A percentile compares a stretch with the other conserved stretches of the same genome.
Conservation (phyloP, 2,329 filamentous ascomycete genomes). For the Thermoascus crustaceus region DNA sequence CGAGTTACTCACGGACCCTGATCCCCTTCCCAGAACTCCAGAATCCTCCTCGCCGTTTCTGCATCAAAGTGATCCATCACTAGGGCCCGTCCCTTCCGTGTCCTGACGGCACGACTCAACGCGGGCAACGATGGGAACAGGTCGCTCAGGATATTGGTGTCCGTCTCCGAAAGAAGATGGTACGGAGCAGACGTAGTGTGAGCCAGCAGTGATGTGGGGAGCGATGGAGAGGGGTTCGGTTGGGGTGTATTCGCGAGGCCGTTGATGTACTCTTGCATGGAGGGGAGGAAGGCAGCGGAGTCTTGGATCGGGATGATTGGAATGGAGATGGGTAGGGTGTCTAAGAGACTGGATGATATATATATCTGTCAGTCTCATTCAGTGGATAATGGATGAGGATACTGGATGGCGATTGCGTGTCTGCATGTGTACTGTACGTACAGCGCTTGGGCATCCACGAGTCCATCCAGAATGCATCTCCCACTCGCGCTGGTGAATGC, state of each 20-base stretch:
- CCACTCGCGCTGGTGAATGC: conserved; percentile 14
- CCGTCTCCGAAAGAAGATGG: conserved; percentile 18
- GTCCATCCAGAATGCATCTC: conserved; percentile 11
- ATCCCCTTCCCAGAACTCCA: conserved; percentile 33
- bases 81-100: conserved; percentile 12
- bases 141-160: conserved; percentile 24
- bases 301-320: conserved; percentile 28
- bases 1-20: conserved; percentile 18
- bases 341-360: conserved; percentile 12
- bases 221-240: conserved; percentile 3
- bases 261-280: conserved; percentile 23
- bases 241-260: conserved; percentile 23
- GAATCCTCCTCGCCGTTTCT: conserved; percentile 19
- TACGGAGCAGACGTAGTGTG: conserved; percentile 11
- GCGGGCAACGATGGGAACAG: conserved; percentile 17
- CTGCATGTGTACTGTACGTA: conserved; percentile 8
- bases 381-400: neutral
- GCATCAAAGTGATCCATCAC: conserved; percentile 27
- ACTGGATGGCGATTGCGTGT: neutral
- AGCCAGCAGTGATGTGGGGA: conserved; percentile 15
- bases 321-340: conserved; percentile 12
- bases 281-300: conserved; percentile 12
- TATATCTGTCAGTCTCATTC: too few relatives aligned
- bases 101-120: conserved; percentile 14
- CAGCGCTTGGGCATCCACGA: conserved; percentile 19